Evolutionary conservation across 1,139 yeast genomes (phyloP).

Genomic region (Zygoascus sp.): DNA sequence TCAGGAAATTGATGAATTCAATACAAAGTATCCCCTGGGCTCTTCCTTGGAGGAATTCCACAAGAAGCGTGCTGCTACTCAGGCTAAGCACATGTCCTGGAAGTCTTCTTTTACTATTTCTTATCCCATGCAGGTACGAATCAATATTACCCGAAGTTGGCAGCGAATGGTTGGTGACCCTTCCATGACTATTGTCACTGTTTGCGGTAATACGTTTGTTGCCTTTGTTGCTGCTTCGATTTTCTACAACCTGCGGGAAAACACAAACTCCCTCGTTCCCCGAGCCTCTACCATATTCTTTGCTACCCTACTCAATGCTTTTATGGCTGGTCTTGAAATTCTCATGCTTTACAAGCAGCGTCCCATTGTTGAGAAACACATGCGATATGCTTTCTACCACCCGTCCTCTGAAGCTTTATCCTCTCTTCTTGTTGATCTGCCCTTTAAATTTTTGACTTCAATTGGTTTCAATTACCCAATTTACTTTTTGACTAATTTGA

Average conservation of each 20-base stretch:
- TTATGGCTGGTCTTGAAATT: constrained; percentile 56
- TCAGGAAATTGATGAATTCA: constrained; percentile 43
- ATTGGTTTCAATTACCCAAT: constrained; percentile 45
- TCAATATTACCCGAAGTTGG: constrained; percentile 47
- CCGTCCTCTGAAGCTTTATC: constrained; percentile 66
- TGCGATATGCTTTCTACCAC: constrained; percentile 58
- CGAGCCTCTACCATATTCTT: constrained; percentile 57
- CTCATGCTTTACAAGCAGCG: constrained; percentile 53
- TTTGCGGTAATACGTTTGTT: constrained; percentile 48
- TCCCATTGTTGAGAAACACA: constrained; percentile 58
- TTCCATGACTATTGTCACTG: constrained; percentile 47
- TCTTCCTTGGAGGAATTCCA: constrained; percentile 25
- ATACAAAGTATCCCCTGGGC: constrained; percentile 22
- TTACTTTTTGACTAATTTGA: constrained; percentile 56
- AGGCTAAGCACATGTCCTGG: constrained; percentile 41
- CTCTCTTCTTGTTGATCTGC: constrained; percentile 53
- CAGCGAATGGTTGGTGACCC: constrained; percentile 54
- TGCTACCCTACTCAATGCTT: constrained; percentile 53
- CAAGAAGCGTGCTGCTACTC: not conserved
- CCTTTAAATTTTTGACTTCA: constrained; percentile 47
- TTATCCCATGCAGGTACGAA: constrained; percentile 44
- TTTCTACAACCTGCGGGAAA: constrained; percentile 46
- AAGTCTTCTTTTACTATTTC: constrained; percentile 46
- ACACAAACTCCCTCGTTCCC: constrained; percentile 51
- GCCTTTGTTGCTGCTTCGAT: constrained; percentile 54